Base-by-base conservation (phyloP, 768 basidiomycete species). In the Leccinum subtestaceum region DNA sequence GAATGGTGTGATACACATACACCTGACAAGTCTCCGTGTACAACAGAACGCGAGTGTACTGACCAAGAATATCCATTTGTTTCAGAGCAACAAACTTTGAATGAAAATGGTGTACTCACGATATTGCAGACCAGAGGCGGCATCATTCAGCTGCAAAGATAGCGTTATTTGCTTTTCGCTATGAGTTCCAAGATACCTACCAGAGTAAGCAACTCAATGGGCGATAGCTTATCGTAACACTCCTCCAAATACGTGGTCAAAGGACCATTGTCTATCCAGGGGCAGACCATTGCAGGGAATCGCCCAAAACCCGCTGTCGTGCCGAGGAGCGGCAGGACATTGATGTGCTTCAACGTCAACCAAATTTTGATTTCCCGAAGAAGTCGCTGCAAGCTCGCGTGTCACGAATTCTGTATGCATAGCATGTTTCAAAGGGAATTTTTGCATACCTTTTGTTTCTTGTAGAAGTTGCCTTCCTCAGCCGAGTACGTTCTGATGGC, bases 351-450 rank as follows among this genome's bases (percentile, higher is more conserved):
- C 12, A 74, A 53, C 12, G 40, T 17, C 46, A 64, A 60, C 72
- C 72, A 74, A 17, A 71, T 58, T 31, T 55, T 63, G 34, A 74
- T 63, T 45, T 73, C 72, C 29, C 71, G 60, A n/a, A 55, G 61
- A n/a, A 73, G 60, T 40, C 67, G 55, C 72, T 72, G 21, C 32
- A 43, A n/a, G 10, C 38, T 27, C 55, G 51, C 10, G 31, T 4
- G 7, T 25, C 19, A 40, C 4, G 17, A 27, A 49, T 23, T 12
- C 43, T 3, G 23, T 3, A 2, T 11, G 6, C 17, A 13, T 58
- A 23, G 8, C 5, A 19, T 17, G 17, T 49, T 23, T 17, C 23
- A 29, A 15, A 36, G 13, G 17, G 21, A 54, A 15, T 19, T 27
- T 25, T 19, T 1, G 29, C 52, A 21, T 34, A 53, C 62, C 36